These are phyloP conservation scores for Chrysoporthe puriensis DNA, from an alignment of 2,329 filamentous ascomycete species.

Conservation along the genomic window DNA sequence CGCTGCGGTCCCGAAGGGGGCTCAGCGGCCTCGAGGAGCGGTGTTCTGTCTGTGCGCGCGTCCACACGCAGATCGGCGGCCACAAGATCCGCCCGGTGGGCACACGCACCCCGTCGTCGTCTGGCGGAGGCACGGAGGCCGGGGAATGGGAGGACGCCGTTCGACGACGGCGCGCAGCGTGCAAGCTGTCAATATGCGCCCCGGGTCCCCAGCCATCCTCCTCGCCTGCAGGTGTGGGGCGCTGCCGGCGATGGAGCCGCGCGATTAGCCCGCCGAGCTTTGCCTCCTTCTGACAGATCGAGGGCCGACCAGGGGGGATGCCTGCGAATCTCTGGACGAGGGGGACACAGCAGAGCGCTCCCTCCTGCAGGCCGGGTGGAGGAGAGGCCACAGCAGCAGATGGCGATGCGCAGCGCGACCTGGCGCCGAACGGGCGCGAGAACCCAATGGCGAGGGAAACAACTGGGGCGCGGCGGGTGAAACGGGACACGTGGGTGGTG, in stretches of 20 bases:
- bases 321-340: background rate
- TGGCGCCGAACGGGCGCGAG: background rate
- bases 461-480: slow-evolving; percentile 1
- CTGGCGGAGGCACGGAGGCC: background rate
- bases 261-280: background rate
- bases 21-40: background rate
- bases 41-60: background rate
- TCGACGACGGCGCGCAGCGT: background rate
- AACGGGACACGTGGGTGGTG: slow-evolving; percentile 14
- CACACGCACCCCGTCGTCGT: background rate
- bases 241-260: slow-evolving; percentile 6
- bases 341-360: too few species aligned
- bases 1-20: background rate
- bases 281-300: background rate
- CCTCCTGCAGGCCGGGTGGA: too few species aligned
- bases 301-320: background rate
- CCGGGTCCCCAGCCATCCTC: background rate
- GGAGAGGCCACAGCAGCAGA: background rate
- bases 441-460: slow-evolving; percentile 1
- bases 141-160: background rate
- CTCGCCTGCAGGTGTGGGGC: background rate
- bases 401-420: background rate
- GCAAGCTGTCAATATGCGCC: background rate
- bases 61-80: background rate
- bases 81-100: background rate